Percentiles rank a stretch among this genome's conserved stretches.
These are phyloP conservation scores for Pseudomicrostroma phylloplanum DNA, from an alignment of 1,284 basidiomycete species.

Conservation along the genomic window DNA sequence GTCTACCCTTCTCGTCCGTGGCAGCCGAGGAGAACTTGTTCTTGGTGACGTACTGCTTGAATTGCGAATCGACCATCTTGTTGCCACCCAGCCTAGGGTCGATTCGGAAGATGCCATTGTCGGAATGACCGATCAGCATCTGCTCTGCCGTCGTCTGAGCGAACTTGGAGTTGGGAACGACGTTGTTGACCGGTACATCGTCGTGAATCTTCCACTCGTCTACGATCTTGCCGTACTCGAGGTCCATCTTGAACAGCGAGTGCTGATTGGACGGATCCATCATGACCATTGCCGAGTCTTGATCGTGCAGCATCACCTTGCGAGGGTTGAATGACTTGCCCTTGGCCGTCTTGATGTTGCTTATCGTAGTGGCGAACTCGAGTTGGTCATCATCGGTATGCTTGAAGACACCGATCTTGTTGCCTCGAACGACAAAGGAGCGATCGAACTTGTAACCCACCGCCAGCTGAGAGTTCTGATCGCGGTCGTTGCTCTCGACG, in stretches of 20 bases:
- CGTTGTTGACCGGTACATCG: conserved; percentile 73
- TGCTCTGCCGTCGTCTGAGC: conserved; percentile 88
- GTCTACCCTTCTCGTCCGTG: conserved; percentile 76
- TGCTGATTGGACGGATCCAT: conserved; percentile 80
- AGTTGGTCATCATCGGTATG: conserved; percentile 70
- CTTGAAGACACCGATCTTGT: conserved; percentile 94
- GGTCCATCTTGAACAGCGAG: conserved; percentile 83
- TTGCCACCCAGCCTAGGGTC: conserved; percentile 83
- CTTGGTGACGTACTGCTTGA: conserved; percentile 92
- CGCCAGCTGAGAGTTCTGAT: conserved; percentile 74
- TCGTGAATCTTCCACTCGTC: conserved; percentile 98
- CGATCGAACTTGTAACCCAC: conserved; percentile 94
- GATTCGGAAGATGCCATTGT: conserved; percentile 93
- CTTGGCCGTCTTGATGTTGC: conserved; percentile 71
- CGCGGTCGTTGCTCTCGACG: conserved; percentile 16
- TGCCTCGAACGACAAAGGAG: conserved; percentile 89
- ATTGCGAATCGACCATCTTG: conserved; percentile 90
- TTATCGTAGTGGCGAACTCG: conserved; percentile 82
- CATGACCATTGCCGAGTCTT: conserved; percentile 91
- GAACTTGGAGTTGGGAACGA: conserved; percentile 88
- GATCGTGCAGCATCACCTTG: conserved; percentile 88
- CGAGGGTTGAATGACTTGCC: conserved; percentile 79
- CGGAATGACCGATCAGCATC: conserved; percentile 84
- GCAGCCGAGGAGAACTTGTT: conserved; percentile 90
- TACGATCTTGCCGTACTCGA: conserved; percentile 91